Conservation (phyloP, 768 basidiomycete genomes). For the Galerina sulciceps region DNA sequence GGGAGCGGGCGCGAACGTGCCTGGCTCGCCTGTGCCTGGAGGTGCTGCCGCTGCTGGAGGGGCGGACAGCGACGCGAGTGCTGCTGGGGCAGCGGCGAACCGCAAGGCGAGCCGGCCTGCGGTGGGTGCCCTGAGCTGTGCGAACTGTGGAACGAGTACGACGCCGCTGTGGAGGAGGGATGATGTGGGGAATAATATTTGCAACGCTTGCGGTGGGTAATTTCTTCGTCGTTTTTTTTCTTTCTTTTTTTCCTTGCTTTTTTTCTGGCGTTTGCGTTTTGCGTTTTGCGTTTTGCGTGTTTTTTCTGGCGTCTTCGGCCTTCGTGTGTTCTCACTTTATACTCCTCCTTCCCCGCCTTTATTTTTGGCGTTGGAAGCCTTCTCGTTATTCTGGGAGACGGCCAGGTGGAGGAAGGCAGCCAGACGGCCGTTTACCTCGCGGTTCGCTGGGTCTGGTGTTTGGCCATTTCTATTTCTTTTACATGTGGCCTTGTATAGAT, state of each 20-base stretch:
- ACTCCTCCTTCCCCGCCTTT: constrained; percentile 45
- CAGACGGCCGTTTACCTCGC: no score
- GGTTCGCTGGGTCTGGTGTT: no score
- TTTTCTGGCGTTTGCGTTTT: constrained; percentile 17
- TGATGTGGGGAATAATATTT: constrained; percentile 90
- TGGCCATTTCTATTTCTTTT: not conserved
- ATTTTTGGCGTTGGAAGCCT: constrained; percentile 8
- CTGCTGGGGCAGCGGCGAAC: constrained; percentile 13
- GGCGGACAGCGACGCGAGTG: constrained; percentile 38
- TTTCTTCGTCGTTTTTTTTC: constrained; percentile 14
- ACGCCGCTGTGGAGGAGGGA: constrained; percentile 92
- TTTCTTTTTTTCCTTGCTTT: constrained; percentile 22
- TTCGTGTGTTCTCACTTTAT: constrained; percentile 34
- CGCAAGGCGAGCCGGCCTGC: constrained; percentile 40
- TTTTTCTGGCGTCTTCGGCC: constrained; percentile 41
- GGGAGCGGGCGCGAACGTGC: not conserved
- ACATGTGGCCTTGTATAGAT: no score
- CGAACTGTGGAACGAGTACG: constrained; percentile 87
- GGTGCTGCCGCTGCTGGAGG: constrained; percentile 19
- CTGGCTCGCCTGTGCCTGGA: constrained; percentile 8
- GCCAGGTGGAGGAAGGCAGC: no score
- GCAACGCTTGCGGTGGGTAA: constrained; percentile 91
- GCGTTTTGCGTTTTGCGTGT: no score
- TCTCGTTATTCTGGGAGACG: not conserved
- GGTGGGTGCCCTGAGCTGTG: constrained; percentile 81